Evolutionary conservation across 2,329 filamentous ascomycete genomes (phyloP).

Genomic region (Davidsoniella neocaledoniae): DNA sequence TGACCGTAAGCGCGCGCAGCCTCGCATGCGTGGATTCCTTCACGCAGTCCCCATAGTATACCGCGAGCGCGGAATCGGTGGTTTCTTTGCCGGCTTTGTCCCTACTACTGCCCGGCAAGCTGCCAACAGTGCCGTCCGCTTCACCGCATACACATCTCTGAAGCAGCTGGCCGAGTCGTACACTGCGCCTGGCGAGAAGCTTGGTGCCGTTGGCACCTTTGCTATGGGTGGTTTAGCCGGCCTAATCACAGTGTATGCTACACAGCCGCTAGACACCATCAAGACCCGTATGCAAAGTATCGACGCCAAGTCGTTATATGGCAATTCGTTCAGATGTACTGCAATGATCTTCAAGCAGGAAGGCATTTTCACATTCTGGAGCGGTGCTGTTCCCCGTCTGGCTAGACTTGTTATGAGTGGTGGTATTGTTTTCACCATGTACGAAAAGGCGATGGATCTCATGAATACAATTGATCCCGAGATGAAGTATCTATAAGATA

Average conservation of each 20-base stretch:
- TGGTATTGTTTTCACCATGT: constrained; percentile 96
- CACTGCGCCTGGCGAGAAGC: constrained; percentile 84
- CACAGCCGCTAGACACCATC: constrained; percentile 69
- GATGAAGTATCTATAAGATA: constrained; percentile 54
- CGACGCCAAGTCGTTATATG: constrained; percentile 64
- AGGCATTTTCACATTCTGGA: constrained; percentile 83
- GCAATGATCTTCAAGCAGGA: constrained; percentile 74
- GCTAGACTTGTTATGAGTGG: constrained; percentile 77
- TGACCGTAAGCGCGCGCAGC: constrained; percentile 72
- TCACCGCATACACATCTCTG: constrained; percentile 77
- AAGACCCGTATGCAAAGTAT: constrained; percentile 98
- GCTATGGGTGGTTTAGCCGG: constrained; percentile 79
- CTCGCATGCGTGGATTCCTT: constrained; percentile 79
- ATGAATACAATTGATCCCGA: constrained; percentile 70
- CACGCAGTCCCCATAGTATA: constrained; percentile 79
- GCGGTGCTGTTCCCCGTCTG: constrained; percentile 72
- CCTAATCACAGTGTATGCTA: constrained; percentile 72
- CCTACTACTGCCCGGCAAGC: constrained; percentile 90
- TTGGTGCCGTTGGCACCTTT: constrained; percentile 76
- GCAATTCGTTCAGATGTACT: constrained; percentile 75
- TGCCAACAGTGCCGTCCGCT: constrained; percentile 83
- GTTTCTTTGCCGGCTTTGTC: constrained; percentile 94
- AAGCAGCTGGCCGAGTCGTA: constrained; percentile 87
- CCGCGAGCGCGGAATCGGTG: constrained; percentile 69
- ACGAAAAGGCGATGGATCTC: constrained; percentile 89